Evolutionary conservation across 352 stramenopile species (phyloP), one percentile per base, ranked within the genome.

Genomic region (Phytophthora syringae): DNA sequence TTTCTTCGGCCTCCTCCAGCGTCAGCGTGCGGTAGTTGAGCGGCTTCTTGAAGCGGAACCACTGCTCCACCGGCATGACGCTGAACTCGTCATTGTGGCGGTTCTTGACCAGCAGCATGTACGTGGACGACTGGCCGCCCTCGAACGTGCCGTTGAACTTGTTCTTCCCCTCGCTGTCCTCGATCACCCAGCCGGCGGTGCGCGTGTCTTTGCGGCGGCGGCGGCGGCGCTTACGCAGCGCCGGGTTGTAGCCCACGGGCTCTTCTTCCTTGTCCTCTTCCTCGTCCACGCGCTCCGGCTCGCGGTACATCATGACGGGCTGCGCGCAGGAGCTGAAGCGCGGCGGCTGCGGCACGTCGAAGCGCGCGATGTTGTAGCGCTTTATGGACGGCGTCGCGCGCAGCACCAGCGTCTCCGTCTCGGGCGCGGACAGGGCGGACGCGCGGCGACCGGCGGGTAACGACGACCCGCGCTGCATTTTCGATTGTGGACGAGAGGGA

Each of bases 41-140:
- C 22, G 87, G 87, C 71, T 95, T 95, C 74, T 95, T 95, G 70
- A 95, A 95, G 43, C 87, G 85, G 67, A 95, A 95, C 87, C 87
- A 95, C 56, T 95, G 85, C 68, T 95, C 87, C 52, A 95, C 80
- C 10, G 87, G 84, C 55, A 95, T 92, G 39, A 94, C 82, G 52
- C 82, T 92, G 64, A 95, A 95, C 71, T 95, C 87, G 69, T 94
- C 84, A 53, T 92, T 93, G 75, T 93, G 84, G 32, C 84, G 87
- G 61, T 92, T 93, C 74, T 93, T 93, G 30, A 93, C 79, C 72
- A 95, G 76, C 45, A 95, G 70, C 76, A 92, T 93, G 71, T 95
- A 95, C 72, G 84, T 92, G 40, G 85, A 94, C 57, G 78, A 78
- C 67, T 94, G 85, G 7, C 87, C 87, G 52, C 87, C 87, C 65